Evolutionary conservation across 768 basidiomycete genomes (phyloP).

Genomic region (Rhizopogon roseolus): DNA sequence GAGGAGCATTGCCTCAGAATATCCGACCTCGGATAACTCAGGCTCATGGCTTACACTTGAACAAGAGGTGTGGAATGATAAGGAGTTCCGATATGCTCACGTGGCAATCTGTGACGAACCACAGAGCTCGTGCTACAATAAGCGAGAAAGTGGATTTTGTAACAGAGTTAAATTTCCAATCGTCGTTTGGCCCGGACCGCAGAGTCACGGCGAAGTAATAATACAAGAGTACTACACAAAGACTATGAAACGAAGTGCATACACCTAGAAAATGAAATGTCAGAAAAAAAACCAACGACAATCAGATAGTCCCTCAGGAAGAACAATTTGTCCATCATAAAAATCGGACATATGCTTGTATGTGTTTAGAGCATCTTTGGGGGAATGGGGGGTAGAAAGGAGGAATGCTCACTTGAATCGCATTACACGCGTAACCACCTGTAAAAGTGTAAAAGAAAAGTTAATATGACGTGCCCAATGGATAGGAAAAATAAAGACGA

Average conservation of each 20-base stretch:
- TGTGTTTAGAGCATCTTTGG: conserved; percentile 46
- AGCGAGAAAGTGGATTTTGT: too few species aligned
- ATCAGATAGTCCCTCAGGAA: conserved; percentile 37
- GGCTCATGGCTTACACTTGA: too few species aligned
- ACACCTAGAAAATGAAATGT: background rate
- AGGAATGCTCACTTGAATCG: background rate
- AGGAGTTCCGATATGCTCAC: too few species aligned
- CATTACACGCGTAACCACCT: background rate
- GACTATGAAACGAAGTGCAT: background rate
- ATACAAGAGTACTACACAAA: background rate
- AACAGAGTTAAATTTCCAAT: too few species aligned
- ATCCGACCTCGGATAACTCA: too few species aligned
- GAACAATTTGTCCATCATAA: conserved; percentile 50
- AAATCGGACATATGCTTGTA: conserved; percentile 78
- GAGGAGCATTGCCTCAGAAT: too few species aligned
- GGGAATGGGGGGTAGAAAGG: background rate
- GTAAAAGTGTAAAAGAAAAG: background rate
- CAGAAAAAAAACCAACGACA: background rate
- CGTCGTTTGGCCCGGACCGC: background rate
- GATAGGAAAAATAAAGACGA: conserved; percentile 8
- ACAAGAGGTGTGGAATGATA: too few species aligned
- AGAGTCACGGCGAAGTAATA: background rate
- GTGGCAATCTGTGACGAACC: too few species aligned
- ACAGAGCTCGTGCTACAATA: too few species aligned
- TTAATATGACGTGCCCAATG: conserved; percentile 2